phyloP scores from a whole-genome alignment of 225 moss, liverwort and hornwort species.

The Anthoceros angustus region DNA sequence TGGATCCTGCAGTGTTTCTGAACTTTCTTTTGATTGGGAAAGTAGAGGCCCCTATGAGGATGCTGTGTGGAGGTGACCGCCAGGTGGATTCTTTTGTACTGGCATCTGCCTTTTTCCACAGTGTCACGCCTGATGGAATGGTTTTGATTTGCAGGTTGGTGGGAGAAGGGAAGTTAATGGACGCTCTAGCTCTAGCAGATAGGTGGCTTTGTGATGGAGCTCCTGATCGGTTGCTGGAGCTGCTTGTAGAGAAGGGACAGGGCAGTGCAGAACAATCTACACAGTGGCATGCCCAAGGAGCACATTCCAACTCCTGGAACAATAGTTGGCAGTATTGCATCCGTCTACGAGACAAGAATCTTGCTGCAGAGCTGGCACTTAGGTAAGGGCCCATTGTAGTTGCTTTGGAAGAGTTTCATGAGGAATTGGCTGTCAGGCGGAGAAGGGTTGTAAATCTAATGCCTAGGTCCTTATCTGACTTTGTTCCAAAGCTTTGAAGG shows the following conservation, averaged over 20 bases:
- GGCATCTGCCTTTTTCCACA: slow-evolving; percentile 2
- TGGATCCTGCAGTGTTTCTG: slow-evolving; percentile 29
- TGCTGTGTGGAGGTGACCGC: slow-evolving; percentile 57
- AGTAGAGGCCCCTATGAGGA: slow-evolving; percentile 76
- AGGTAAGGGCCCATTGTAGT: slow-evolving; percentile 27
- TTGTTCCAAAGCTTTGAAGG: too few species aligned
- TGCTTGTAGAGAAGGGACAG: slow-evolving; percentile 74
- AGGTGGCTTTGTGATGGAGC: slow-evolving; percentile 87
- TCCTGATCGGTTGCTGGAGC: slow-evolving; percentile 73
- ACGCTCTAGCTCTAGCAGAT: slow-evolving; percentile 85
- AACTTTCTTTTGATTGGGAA: slow-evolving; percentile 91
- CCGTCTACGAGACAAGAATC: slow-evolving; percentile 69
- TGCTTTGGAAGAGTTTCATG: too few species aligned
- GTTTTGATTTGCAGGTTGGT: slow-evolving; percentile 45
- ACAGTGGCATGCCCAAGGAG: slow-evolving; percentile 57
- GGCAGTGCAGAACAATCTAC: slow-evolving; percentile 43
- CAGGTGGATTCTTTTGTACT: too few species aligned
- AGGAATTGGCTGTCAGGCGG: too few species aligned
- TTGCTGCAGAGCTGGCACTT: slow-evolving; percentile 82
- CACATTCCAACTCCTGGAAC: slow-evolving; percentile 38
- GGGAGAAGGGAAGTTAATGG: slow-evolving; percentile 79
- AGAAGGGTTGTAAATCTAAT: too few species aligned
- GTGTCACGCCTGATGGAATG: neutral
- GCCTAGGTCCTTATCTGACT: too few species aligned
- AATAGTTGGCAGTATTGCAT: slow-evolving; percentile 99